These are phyloP conservation scores for Ploettnerulaceae sp. DNA, from an alignment of 2,329 filamentous ascomycete species.

Conservation along the genomic window DNA sequence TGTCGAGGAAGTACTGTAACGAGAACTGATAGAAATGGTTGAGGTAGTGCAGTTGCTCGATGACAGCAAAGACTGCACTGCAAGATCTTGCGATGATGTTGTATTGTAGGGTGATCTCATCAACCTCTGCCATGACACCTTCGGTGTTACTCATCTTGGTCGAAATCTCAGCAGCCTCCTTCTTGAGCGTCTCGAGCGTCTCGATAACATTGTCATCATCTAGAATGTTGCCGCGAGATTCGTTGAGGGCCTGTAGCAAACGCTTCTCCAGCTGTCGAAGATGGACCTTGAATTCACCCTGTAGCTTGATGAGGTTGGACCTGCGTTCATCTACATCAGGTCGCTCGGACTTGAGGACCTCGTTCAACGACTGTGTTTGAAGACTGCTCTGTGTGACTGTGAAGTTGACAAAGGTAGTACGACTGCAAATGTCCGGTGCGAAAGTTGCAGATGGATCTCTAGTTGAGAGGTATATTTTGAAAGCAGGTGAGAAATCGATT, in stretches of 20 bases:
- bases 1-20: constrained; percentile 94
- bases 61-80: constrained; percentile 92
- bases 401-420: constrained; percentile 99
- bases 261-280: constrained; percentile 92
- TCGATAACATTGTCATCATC: constrained; percentile 98
- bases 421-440: constrained; percentile 93
- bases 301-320: constrained; percentile 96
- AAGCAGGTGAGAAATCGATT: constrained; percentile 96
- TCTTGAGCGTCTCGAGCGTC: constrained; percentile 95
- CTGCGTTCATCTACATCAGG: constrained; percentile 95
- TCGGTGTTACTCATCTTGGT: constrained; percentile 95
- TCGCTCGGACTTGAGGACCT: constrained; percentile 94
- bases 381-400: constrained; percentile 98
- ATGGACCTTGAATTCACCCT: constrained; percentile 99
- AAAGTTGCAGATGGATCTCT: constrained; percentile 94
- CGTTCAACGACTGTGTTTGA: constrained; percentile 95
- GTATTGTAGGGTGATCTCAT: constrained; percentile 92
- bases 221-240: constrained; percentile 94
- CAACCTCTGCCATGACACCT: constrained; percentile 96
- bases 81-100: constrained; percentile 89
- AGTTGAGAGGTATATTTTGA: constrained; percentile 92
- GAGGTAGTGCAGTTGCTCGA: constrained; percentile 95
- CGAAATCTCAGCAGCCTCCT: constrained; percentile 92
- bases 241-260: constrained; percentile 89
- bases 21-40: constrained; percentile 99